Evolutionary conservation across 257 asterid species (phyloP).

Genomic region (Haberlea rhodopensis): DNA sequence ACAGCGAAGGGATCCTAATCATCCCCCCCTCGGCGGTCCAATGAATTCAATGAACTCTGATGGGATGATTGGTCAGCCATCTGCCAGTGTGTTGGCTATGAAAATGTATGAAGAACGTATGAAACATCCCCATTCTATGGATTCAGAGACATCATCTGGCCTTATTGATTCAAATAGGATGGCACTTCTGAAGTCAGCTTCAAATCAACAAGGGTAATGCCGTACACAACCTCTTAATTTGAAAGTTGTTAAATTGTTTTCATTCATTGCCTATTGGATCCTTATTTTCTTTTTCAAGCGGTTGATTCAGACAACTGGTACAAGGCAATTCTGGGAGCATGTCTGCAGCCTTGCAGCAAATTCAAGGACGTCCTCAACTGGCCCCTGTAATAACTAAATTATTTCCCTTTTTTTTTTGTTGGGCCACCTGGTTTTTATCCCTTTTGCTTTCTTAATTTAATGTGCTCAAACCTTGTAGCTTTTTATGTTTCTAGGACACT

Average conservation of each 20-base stretch:
- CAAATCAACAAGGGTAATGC: constrained; percentile 87
- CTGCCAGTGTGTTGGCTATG: constrained; percentile 93
- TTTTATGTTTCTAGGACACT: constrained; percentile 55
- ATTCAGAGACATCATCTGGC: constrained; percentile 79
- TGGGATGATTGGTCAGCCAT: constrained; percentile 93
- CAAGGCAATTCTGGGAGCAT: constrained; percentile 86
- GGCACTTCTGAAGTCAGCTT: constrained; percentile 89
- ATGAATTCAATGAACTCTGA: constrained; percentile 73
- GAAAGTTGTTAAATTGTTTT: constrained; percentile 4
- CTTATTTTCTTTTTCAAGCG: constrained; percentile 22
- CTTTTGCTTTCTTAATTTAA: constrained; percentile 21
- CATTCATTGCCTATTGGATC: not conserved
- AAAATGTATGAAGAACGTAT: constrained; percentile 93
- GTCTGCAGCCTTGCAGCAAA: constrained; percentile 95
- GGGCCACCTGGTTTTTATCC: constrained; percentile 4
- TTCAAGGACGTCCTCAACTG: constrained; percentile 92
- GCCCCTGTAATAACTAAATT: constrained; percentile 48
- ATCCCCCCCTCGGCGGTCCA: constrained; percentile 82
- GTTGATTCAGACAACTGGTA: constrained; percentile 78
- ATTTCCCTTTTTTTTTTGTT: constrained; percentile 7
- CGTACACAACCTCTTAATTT: constrained; percentile 12
- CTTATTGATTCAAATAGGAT: constrained; percentile 87
- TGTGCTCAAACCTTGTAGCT: constrained; percentile 23
- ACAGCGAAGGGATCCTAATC: constrained; percentile 94
- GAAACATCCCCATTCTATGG: constrained; percentile 92